Evolutionary conservation across 257 asterid genomes (phyloP).

Genomic region (Orobanche coerulescens): DNA sequence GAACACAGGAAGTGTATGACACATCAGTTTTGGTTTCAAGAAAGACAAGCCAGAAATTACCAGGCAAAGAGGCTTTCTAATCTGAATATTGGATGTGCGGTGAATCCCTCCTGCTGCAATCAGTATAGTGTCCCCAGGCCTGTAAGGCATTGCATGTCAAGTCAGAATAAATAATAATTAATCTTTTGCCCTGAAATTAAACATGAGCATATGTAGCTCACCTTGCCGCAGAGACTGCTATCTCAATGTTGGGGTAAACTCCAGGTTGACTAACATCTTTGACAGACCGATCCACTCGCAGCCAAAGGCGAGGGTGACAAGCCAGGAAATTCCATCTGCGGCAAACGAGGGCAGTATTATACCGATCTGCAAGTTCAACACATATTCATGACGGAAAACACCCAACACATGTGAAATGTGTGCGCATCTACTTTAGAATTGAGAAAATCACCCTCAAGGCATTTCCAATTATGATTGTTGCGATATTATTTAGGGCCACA

Average conservation of each 20-base stretch:
- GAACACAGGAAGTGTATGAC: too few relatives aligned
- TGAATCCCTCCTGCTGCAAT: conserved; percentile 94
- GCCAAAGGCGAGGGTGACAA: conserved; percentile 92
- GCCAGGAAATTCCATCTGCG: conserved; percentile 99
- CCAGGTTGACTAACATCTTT: conserved; percentile 62
- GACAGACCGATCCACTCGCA: conserved; percentile 81
- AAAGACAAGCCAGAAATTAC: conserved; percentile 33
- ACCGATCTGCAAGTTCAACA: conserved; percentile 97
- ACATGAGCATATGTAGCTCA: conserved; percentile 24
- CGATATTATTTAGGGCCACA: neutral
- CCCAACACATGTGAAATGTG: conserved; percentile 9
- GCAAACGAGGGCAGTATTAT: conserved; percentile 99
- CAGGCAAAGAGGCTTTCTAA: conserved; percentile 85
- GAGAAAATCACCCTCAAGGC: neutral
- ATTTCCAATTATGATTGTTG: neutral
- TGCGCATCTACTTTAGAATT: conserved; percentile 13
- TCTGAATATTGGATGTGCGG: conserved; percentile 73
- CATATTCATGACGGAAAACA: conserved; percentile 42
- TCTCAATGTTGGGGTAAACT: conserved; percentile 74
- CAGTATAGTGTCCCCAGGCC: conserved; percentile 96
- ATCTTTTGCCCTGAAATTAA: conserved; percentile 11
- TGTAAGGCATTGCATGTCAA: conserved; percentile 32
- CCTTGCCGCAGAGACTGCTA: conserved; percentile 89
- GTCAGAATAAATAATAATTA: conserved; percentile 13
- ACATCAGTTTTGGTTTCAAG: neutral